Base-by-base conservation (phyloP, 148 eudicot species). In the Heliamphora exappendiculata region DNA sequence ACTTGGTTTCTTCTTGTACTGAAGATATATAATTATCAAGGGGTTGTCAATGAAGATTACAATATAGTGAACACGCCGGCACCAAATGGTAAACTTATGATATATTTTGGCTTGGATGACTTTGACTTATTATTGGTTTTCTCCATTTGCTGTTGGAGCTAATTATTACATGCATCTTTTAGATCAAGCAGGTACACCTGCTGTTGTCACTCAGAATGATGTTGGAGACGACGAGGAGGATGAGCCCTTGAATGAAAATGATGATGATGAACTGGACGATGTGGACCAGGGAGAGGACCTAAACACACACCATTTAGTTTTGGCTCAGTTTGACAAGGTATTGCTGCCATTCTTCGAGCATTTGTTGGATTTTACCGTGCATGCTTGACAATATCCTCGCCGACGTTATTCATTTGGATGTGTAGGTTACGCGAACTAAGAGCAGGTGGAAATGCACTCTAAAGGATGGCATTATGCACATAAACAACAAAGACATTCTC, bases 311-410 rank as follows among this genome's bases (percentile, higher is more conserved):
- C 97, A 96, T 87, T 80, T 96, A 76, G 92, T 96, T 79, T 77
- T 96, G 82, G 99, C 99, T 58, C 98, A 96, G 83, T 96, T 96
- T 86, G 99, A 96, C 83, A 96, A 93, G 98, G 99, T 96, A 82
- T 8, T 74, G 17, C 34, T 81, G 36, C 20, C 45, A 1, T 70
- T 12, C 41, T 57, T 75, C 2, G 20, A 20, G 39, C 36, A 70
- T 70, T 22, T 7, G 29, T 55, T 42, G 37, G 5, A 28, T 42
- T 7, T 51, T 50, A 10, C 19, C 34, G 42, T 71, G 22, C 60
- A 5, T 22, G n/a, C 58, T 70, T 70, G 55, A 28, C 20, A 71
- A 51, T 7, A n/a, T 17, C 20, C 28, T 71, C 54, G 44, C 9
- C 44, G 44, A 36, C 44, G 41, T 73, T 9, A 58, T 54, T 67